Evolutionary conservation across 202 grass and related monocot species (phyloP).

Genomic region (Saccharum hybrid): DNA sequence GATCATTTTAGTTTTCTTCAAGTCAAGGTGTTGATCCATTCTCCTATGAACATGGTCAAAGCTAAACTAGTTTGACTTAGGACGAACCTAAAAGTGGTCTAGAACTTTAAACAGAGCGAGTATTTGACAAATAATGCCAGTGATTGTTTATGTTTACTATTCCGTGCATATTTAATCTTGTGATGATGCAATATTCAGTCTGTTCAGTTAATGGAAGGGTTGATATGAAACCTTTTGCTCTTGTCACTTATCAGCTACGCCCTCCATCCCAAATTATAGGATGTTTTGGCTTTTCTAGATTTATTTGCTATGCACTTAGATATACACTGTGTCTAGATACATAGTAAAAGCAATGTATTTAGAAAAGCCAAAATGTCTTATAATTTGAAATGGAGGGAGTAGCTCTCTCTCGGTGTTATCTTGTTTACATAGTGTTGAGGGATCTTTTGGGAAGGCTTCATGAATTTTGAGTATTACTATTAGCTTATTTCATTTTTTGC

Average conservation of each 20-base stretch:
- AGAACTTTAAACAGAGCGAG: not conserved
- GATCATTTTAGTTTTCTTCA: too few relatives aligned
- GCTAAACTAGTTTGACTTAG: not conserved
- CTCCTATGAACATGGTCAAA: not conserved
- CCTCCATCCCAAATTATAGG: too few relatives aligned
- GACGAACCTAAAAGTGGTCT: too few relatives aligned
- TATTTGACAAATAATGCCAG: not conserved
- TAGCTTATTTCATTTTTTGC: not conserved
- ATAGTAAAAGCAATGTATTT: too few relatives aligned
- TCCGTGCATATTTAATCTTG: not conserved
- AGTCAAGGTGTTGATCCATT: not conserved
- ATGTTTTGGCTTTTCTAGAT: too few relatives aligned
- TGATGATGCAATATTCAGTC: constrained; percentile 1
- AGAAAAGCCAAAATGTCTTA: too few relatives aligned
- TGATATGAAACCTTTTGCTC: not conserved
- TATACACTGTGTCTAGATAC: too few relatives aligned
- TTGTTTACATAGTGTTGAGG: not conserved
- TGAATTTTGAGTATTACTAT: not conserved
- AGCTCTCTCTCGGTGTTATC: not conserved
- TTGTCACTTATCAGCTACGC: not conserved
- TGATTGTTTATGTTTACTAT: constrained; percentile 8
- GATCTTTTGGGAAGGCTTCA: not conserved
- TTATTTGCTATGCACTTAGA: too few relatives aligned
- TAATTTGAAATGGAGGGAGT: too few relatives aligned
- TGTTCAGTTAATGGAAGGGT: not conserved